Conservation (phyloP, 805 yeast genomes). For the Starmerella scarabaei region DNA sequence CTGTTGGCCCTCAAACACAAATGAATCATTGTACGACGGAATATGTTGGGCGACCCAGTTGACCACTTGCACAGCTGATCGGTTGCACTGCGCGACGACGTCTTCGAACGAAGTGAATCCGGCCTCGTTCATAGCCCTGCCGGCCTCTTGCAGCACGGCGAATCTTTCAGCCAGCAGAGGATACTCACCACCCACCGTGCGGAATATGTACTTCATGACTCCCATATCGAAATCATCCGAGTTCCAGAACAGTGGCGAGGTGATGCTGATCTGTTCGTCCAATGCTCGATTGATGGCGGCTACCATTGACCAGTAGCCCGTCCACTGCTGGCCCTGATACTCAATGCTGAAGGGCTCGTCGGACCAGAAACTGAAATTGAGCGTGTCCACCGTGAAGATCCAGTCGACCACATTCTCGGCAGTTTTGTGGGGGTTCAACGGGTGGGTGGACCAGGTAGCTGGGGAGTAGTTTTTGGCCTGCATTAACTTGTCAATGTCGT, state of each 20-base stretch:
- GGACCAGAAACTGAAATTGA: conserved; percentile 36
- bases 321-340: conserved; percentile 27
- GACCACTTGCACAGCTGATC: conserved; percentile 28
- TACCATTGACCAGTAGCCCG: conserved; percentile 36
- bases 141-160: conserved; percentile 29
- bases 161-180: conserved; percentile 30
- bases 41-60: conserved; percentile 23
- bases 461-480: conserved; percentile 23
- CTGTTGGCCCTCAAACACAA: conserved; percentile 22
- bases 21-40: conserved; percentile 28
- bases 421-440: conserved; percentile 25
- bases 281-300: conserved; percentile 34
- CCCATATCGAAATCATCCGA: conserved; percentile 21
- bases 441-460: conserved; percentile 29
- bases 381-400: conserved; percentile 33
- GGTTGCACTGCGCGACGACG: conserved; percentile 21
- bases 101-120: conserved; percentile 18
- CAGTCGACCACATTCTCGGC: conserved; percentile 25
- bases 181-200: conserved; percentile 25
- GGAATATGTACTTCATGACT: conserved; percentile 24
- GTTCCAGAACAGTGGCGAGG: conserved; percentile 29
- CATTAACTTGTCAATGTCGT: conserved; percentile 23
- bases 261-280: conserved; percentile 30
- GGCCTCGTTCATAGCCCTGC: conserved; percentile 19
- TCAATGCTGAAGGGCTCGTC: conserved; percentile 28